Conservation (phyloP, 805 yeast species). For the Schwanniomyces vanrijiae region DNA sequence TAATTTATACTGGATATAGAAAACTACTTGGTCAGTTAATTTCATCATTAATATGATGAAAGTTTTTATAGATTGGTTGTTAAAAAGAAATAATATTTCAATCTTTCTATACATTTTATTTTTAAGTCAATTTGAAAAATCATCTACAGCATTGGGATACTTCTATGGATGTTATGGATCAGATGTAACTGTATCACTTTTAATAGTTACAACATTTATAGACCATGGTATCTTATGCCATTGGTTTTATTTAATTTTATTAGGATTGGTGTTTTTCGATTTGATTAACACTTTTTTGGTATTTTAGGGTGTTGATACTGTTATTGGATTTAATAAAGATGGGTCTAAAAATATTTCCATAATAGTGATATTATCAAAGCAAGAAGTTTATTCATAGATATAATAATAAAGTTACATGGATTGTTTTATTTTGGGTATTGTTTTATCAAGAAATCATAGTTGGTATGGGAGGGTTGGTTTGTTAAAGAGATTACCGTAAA, state of each 20-base stretch:
- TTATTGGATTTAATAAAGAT: conserved; percentile 13
- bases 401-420: conserved; percentile 45
- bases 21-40: no score
- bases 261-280: conserved; percentile 16
- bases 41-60: no score
- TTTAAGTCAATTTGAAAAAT: conserved; percentile 17
- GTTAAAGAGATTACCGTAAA: conserved; percentile 54
- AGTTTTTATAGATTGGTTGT: no score
- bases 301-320: conserved; percentile 17
- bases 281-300: conserved; percentile 11
- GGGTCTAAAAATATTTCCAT: not conserved
- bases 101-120: conserved; percentile 21
- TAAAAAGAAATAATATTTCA: conserved; percentile 18
- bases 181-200: conserved; percentile 26
- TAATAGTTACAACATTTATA: conserved; percentile 21
- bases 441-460: conserved; percentile 66
- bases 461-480: conserved; percentile 79
- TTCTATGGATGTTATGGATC: conserved; percentile 23
- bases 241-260: conserved; percentile 18
- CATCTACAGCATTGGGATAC: conserved; percentile 15
- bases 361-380: not conserved
- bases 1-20: no score
- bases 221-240: conserved; percentile 20
- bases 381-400: conserved; percentile 24
- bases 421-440: conserved; percentile 54